Percentiles rank a stretch among this genome's conserved stretches.
Evolutionary conservation across 169 alveolate genomes (phyloP).

Genomic region (Plasmodium fragile): DNA sequence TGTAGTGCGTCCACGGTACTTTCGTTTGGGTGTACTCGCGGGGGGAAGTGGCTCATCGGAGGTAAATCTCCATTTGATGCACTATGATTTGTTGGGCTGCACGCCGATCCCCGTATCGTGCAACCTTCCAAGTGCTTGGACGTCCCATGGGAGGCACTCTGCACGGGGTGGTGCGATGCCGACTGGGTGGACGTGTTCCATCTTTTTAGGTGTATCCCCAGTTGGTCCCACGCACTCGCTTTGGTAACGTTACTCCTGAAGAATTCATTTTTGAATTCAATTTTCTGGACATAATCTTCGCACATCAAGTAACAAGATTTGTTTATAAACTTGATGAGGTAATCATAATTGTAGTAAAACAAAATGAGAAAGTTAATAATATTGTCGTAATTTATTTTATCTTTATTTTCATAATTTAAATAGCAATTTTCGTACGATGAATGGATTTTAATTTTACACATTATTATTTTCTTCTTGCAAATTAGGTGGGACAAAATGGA

Average conservation of each 20-base stretch:
- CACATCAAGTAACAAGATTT: constrained; percentile 70
- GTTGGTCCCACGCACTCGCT: neutral
- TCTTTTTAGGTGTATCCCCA: neutral
- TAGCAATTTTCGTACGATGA: constrained; percentile 66
- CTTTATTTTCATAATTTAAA: constrained; percentile 63
- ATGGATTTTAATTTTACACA: constrained; percentile 70
- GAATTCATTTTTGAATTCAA: constrained; percentile 13
- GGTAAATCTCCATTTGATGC: neutral
- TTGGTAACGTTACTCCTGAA: constrained; percentile 2
- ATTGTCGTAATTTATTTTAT: constrained; percentile 60
- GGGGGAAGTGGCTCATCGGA: neutral
- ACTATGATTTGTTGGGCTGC: neutral
- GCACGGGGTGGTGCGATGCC: neutral
- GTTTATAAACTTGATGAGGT: constrained; percentile 60
- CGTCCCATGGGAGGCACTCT: neutral
- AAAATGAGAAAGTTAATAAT: constrained; percentile 39
- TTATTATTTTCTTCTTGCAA: constrained; percentile 23
- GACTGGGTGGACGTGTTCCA: neutral
- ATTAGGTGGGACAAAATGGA: constrained; percentile 23
- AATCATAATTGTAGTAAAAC: constrained; percentile 65
- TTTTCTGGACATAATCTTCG: constrained; percentile 49
- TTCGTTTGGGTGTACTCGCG: neutral
- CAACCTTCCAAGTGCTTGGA: neutral
- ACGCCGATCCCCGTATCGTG: neutral
- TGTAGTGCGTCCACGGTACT: neutral